Evolutionary conservation across 768 basidiomycete species (phyloP), one percentile per base, ranked within the genome.

Genomic region (Paxillus rubicundulus): DNA sequence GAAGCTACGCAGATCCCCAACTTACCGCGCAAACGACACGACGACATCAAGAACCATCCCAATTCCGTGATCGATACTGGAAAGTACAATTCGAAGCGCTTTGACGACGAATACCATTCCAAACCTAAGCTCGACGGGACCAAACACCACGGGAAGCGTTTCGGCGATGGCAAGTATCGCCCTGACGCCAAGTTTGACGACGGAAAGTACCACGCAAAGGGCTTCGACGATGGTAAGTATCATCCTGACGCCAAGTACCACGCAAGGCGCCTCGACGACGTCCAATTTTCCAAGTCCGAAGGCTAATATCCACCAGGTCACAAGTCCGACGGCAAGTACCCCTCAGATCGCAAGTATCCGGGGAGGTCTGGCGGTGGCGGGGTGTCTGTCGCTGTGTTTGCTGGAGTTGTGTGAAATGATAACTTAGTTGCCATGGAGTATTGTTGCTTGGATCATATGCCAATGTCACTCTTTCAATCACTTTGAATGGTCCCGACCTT

Each of bases 41-140:
- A 48, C 21, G 32, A 47, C 38, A 40, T 24, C 30, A 36, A 42
- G 27, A 13, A 43, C 38, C 50, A 50, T 28, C 14, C 20, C 24
- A 24, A 24, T 24, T 6, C 24, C 24, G 6, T 5, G 24, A 5
- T 24, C 24, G 45, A 48, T 17, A 32, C 44, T 34, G 44, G 36
- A 27, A 36, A 45, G 27, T 10, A 43, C 38, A 33, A 50, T 34
- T 2, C 50, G 14, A 48, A 18, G 34, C 58, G 54, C 18, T 42
- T 21, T n/a, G 63, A 65, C 4, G 53, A 62, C 38, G 57, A 54
- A 32, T 57, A 62, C 40, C 61, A 52, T 14, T 50, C 53, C 2
- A 40, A 45, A 12, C 24, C 24, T 4, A 24, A 24, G 24, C 6
- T 24, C 24, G 24, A 24, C 24, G 24, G 24, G 24, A 0, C 44